Evolutionary conservation across 495 filamentous ascomycete genomes (phyloP), one percentile per base, ranked within the genome.

Genomic region (Chaetomium fimeti): DNA sequence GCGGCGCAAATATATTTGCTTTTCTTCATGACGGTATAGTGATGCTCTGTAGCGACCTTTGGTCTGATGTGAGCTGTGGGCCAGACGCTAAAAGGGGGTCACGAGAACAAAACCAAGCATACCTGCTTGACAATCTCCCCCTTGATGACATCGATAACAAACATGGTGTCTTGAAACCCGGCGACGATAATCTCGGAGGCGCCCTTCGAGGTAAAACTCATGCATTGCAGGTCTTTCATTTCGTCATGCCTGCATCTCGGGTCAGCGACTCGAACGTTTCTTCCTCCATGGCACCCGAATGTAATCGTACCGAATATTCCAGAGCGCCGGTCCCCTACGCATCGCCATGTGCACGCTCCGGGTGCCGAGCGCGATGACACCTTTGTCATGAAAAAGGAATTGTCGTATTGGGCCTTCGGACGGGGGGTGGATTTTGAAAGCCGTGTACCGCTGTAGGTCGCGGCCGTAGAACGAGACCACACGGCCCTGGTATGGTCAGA

Each of bases 1-100:
- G 93, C 94, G 28, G 91, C 92, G 75, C 93, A 97, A 24, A 99
- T 92, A 71, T 95, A 92, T 15, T 88, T 86, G 57, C 89, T 90
- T 66, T 87, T 86, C 71, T 91, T 96, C 91, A 97, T 97, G 61
- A 96, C 88, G 5, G 85, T 91, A 68, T 96, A 96, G 29, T 90
- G 83, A 60, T 88, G 81, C 28, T 89, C 84, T 5, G 91, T 87
- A 20, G 85, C 81, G 61, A 93, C 72, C 83, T 91, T 5, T 25
- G n/a, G 2, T 61, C 9, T n/a, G 47, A 22, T 15, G 56, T 55
- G 36, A 47, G 60, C 22, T 29, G 24, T 32, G n/a, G 27, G 20
- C 49, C 16, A 5, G 8, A 42, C 56, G 18, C 7, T 9, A 7
- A 15, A 29, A 8, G 28, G 18, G 24, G 36, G 42, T n/a, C 7